Percentiles rank a stretch among this genome's conserved stretches.
phyloP scores from a whole-genome alignment of 1,139 yeast species.

The Pichia sp. region DNA sequence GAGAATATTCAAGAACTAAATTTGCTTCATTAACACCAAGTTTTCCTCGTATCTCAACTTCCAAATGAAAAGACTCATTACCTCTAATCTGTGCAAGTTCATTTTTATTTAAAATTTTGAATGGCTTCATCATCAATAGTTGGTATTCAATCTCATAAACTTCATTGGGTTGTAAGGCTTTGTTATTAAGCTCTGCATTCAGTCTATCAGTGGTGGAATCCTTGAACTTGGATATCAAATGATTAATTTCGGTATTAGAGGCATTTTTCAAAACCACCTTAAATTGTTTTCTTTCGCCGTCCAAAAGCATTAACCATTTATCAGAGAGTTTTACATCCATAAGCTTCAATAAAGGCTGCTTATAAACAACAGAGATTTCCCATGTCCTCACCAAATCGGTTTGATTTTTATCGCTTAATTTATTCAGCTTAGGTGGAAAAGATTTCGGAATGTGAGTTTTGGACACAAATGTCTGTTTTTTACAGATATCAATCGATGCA shows the following conservation, averaged over 20 bases:
- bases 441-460: constrained; percentile 12
- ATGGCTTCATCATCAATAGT: constrained; percentile 54
- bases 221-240: constrained; percentile 57
- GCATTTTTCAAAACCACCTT: constrained; percentile 53
- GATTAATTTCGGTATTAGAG: constrained; percentile 52
- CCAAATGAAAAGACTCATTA: constrained; percentile 34
- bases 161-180: constrained; percentile 53
- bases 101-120: constrained; percentile 35
- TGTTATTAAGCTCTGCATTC: constrained; percentile 40
- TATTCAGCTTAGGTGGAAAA: constrained; percentile 9
- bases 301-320: constrained; percentile 73
- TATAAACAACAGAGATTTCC: constrained; percentile 45
- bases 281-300: constrained; percentile 62
- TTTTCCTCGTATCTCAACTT: constrained; percentile 65
- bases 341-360: constrained; percentile 62
- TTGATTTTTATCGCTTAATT: not conserved
- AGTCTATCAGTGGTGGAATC: constrained; percentile 73
- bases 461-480: constrained; percentile 35
- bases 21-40: constrained; percentile 67
- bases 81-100: constrained; percentile 26
- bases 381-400: constrained; percentile 6
- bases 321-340: constrained; percentile 53
- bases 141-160: constrained; percentile 73
- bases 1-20: constrained; percentile 65
- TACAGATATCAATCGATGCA: constrained; percentile 46